Percentiles rank a stretch among this genome's conserved stretches.
phyloP scores from a whole-genome alignment of 768 basidiomycete genomes.

The Hydnomerulius pinastri region DNA sequence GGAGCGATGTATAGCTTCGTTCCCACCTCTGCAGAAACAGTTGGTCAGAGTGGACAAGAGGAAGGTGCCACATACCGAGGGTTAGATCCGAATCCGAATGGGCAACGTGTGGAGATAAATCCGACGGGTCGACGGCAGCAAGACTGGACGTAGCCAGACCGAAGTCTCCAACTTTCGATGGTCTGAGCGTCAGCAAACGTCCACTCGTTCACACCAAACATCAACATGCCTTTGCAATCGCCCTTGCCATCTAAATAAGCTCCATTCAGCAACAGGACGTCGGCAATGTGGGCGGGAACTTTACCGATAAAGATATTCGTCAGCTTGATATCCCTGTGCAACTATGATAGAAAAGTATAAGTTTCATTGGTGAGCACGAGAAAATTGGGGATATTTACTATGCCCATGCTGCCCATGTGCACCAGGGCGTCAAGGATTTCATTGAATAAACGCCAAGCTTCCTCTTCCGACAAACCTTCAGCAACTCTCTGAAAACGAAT shows the following conservation, averaged over 20 bases:
- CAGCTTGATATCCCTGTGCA: constrained; percentile 89
- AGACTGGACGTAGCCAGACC: constrained; percentile 85
- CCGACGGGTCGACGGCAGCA: constrained; percentile 75
- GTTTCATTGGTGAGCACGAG: not conserved
- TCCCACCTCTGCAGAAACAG: constrained; percentile 68
- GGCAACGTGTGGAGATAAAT: constrained; percentile 50
- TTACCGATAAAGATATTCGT: constrained; percentile 95
- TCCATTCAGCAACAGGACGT: not conserved
- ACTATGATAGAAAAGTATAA: constrained; percentile 31
- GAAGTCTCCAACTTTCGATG: constrained; percentile 78
- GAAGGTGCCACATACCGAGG: constrained; percentile 46
- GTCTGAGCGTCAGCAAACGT: constrained; percentile 1
- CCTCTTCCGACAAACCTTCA: constrained; percentile 79
- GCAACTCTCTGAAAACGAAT: constrained; percentile 57
- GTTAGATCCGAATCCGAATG: constrained; percentile 71
- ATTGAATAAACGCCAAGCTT: constrained; percentile 87
- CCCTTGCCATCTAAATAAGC: constrained; percentile 66
- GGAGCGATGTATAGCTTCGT: constrained; percentile 93
- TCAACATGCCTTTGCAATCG: constrained; percentile 68
- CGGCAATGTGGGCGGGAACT: constrained; percentile 16
- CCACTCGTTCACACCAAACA: not conserved
- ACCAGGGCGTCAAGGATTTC: constrained; percentile 89
- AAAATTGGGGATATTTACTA: constrained; percentile 51
- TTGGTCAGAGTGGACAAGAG: not conserved
- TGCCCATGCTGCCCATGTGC: constrained; percentile 87